These are phyloP conservation scores for Ambrosia artemisiifolia DNA, from an alignment of 129 eudicot species.

Conservation along the genomic window DNA sequence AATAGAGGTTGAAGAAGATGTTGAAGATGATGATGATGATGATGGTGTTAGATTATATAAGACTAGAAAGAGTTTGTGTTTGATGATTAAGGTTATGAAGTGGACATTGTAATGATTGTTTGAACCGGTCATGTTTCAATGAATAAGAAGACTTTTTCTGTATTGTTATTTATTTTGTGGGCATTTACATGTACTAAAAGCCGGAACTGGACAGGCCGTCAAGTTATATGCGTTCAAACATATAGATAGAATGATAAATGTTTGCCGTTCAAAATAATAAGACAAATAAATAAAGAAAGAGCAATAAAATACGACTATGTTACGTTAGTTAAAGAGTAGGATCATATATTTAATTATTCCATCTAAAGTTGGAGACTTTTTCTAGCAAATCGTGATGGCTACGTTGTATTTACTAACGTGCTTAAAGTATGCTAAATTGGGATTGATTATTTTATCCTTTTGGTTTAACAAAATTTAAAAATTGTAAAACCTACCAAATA, in stretches of 20 bases:
- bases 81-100: neutral
- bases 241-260: neutral
- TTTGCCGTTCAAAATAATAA: neutral
- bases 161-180: slow-evolving; percentile 12
- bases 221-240: neutral
- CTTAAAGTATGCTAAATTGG: no score
- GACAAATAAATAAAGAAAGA: neutral
- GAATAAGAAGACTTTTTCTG: slow-evolving; percentile 30
- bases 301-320: neutral
- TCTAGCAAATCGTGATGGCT: no score
- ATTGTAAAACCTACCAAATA: no score
- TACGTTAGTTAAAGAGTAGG: neutral
- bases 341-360: no score
- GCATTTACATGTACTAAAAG: neutral
- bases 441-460: no score
- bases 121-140: slow-evolving; percentile 15
- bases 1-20: slow-evolving; percentile 3
- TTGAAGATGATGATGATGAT: neutral
- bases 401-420: no score
- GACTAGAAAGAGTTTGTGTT: neutral
- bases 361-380: no score
- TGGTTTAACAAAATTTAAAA: no score
- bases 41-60: neutral
- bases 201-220: slow-evolving; percentile 29
- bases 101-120: slow-evolving; percentile 40